Evolutionary conservation across 495 filamentous ascomycete species (phyloP).

Genomic region (Aspergillus wentii): DNA sequence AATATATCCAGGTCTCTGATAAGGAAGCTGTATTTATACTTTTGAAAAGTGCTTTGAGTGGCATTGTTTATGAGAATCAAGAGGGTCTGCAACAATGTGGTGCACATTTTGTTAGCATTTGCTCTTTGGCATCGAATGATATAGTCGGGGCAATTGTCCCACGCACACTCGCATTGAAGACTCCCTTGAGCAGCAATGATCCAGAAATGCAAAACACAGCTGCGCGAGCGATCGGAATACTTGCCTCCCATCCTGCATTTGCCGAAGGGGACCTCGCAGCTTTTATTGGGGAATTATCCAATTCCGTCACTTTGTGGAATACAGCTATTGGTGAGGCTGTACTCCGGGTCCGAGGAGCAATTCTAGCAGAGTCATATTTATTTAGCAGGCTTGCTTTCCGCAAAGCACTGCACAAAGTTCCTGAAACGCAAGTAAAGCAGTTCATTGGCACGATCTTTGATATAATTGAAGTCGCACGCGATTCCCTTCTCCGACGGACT

Average conservation of each 20-base stretch:
- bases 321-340: constrained; percentile 55
- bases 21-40: constrained; percentile 34
- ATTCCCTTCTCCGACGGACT: constrained; percentile 53
- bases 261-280: constrained; percentile 23
- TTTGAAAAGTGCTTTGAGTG: constrained; percentile 52
- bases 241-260: constrained; percentile 60
- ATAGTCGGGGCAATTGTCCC: constrained; percentile 45
- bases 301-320: constrained; percentile 43
- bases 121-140: constrained; percentile 53
- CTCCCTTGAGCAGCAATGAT: constrained; percentile 65
- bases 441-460: constrained; percentile 39
- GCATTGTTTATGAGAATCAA: constrained; percentile 46
- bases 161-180: constrained; percentile 45
- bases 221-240: constrained; percentile 70
- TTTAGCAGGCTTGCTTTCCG: constrained; percentile 55
- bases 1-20: constrained; percentile 34
- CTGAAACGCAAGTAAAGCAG: constrained; percentile 26
- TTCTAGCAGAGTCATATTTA: constrained; percentile 53
- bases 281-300: constrained; percentile 37
- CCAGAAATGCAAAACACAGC: constrained; percentile 55
- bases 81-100: constrained; percentile 50
- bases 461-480: constrained; percentile 45
- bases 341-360: constrained; percentile 56
- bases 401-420: constrained; percentile 20
- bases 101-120: constrained; percentile 60